phyloP scores from a whole-genome alignment of 2,329 filamentous ascomycete genomes.

The Aspergillus hortae region DNA sequence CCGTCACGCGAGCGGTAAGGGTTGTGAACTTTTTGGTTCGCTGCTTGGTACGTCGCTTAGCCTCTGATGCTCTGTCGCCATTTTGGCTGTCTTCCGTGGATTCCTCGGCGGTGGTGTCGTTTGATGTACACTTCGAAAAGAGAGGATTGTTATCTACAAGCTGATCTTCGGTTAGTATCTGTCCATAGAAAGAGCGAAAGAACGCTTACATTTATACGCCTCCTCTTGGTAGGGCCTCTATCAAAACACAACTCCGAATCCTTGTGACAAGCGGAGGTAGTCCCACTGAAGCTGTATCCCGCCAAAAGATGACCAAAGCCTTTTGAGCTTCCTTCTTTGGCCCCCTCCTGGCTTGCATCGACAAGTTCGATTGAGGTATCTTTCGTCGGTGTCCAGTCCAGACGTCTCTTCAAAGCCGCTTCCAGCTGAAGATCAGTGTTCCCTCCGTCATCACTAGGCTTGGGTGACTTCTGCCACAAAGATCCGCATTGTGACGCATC shows the following conservation, averaged over 20 bases:
- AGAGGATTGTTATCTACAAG: slow-evolving; percentile 24
- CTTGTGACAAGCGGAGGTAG: slow-evolving; percentile 10
- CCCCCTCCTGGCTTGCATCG: slow-evolving; percentile 15
- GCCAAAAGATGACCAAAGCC: slow-evolving; percentile 37
- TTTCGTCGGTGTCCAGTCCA: slow-evolving; percentile 66
- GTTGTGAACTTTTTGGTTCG: slow-evolving; percentile 69
- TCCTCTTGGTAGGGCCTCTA: slow-evolving; percentile 33
- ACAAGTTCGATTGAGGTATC: slow-evolving; percentile 28
- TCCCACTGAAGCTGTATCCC: slow-evolving; percentile 38
- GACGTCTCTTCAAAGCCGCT: slow-evolving; percentile 53
- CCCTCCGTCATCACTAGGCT: slow-evolving; percentile 16
- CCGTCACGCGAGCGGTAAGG: slow-evolving; percentile 73
- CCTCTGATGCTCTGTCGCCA: slow-evolving; percentile 9
- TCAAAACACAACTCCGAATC: slow-evolving; percentile 13
- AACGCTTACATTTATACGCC: slow-evolving; percentile 34
- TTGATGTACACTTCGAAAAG: slow-evolving; percentile 8
- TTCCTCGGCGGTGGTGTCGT: slow-evolving; percentile 4
- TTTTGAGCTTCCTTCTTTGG: background rate
- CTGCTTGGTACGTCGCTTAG: slow-evolving; percentile 41
- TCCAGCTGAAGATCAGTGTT: slow-evolving; percentile 29
- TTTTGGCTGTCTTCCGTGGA: slow-evolving; percentile 12
- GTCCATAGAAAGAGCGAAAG: background rate
- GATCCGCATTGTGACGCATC: slow-evolving; percentile 2
- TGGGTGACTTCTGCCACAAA: slow-evolving; percentile 1
- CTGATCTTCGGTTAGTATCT: slow-evolving; percentile 9